A percentile compares a stretch with the other conserved stretches of the same genome.
Evolutionary conservation across 805 yeast genomes (phyloP).

Genomic region (Metschnikowia gelsemii): DNA sequence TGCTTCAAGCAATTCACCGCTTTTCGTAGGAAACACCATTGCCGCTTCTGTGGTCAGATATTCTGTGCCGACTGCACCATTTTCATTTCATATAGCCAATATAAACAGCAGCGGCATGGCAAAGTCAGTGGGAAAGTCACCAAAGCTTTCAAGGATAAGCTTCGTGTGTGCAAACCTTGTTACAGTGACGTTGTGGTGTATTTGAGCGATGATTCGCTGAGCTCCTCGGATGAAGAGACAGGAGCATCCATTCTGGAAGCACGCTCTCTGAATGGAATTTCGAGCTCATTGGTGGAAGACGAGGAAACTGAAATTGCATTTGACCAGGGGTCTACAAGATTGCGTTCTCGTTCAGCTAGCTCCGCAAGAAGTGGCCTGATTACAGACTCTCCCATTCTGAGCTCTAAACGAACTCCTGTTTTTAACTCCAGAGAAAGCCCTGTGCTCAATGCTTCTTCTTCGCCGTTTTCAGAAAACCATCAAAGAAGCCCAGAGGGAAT

Average conservation of each 20-base stretch:
- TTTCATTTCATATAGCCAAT: slow-evolving; percentile 58
- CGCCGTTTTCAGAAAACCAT: slow-evolving; percentile 5
- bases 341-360: slow-evolving; percentile 29
- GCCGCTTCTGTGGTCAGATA: slow-evolving; percentile 94
- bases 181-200: slow-evolving; percentile 65
- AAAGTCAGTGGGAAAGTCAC: slow-evolving; percentile 9
- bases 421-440: slow-evolving; percentile 2
- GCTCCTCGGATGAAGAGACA: slow-evolving; percentile 18
- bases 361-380: slow-evolving; percentile 26
- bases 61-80: slow-evolving; percentile 83
- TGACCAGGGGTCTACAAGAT: slow-evolving; percentile 13
- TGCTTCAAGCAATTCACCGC: slow-evolving; percentile 82
- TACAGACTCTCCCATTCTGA: slow-evolving; percentile 18
- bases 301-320: background rate
- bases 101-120: slow-evolving; percentile 37
- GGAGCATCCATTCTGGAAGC: background rate
- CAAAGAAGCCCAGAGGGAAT: slow-evolving; percentile 20
- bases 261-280: background rate
- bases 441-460: slow-evolving; percentile 1
- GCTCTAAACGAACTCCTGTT: slow-evolving; percentile 12
- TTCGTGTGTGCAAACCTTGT: slow-evolving; percentile 79
- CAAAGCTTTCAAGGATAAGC: slow-evolving; percentile 57
- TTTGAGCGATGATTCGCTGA: slow-evolving; percentile 63
- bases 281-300: background rate
- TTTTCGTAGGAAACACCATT: slow-evolving; percentile 89